Percentiles rank a stretch among this genome's conserved stretches.
Evolutionary conservation across 441 rosid genomes (phyloP).

Genomic region (Pelargonium hybrid): DNA sequence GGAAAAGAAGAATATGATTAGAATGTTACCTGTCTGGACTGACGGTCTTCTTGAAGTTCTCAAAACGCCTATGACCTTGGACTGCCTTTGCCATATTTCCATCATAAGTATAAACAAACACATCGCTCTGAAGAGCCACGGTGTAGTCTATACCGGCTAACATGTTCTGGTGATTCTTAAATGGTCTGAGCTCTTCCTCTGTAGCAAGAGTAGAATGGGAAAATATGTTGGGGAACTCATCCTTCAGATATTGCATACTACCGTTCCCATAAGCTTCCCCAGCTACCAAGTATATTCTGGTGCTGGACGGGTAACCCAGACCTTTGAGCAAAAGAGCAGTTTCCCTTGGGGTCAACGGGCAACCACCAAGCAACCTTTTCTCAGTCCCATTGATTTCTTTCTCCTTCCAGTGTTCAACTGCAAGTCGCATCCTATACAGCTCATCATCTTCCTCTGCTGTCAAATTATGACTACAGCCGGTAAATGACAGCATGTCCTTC

Average conservation of each 20-base stretch:
- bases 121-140: slow-evolving; percentile 80
- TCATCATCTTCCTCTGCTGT: slow-evolving; percentile 72
- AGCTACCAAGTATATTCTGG: slow-evolving; percentile 80
- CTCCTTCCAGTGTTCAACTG: slow-evolving; percentile 85
- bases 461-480: slow-evolving; percentile 83
- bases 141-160: slow-evolving; percentile 83
- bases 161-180: slow-evolving; percentile 83
- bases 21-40: slow-evolving; percentile 65
- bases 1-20: too few species aligned
- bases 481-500: slow-evolving; percentile 94
- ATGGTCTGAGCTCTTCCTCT: slow-evolving; percentile 56
- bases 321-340: slow-evolving; percentile 76
- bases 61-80: slow-evolving; percentile 84
- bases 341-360: slow-evolving; percentile 86
- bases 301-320: slow-evolving; percentile 55
- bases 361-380: slow-evolving; percentile 78
- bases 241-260: slow-evolving; percentile 60
- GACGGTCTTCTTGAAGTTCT: slow-evolving; percentile 74
- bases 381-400: slow-evolving; percentile 88
- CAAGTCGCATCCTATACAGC: slow-evolving; percentile 62
- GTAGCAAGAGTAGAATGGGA: slow-evolving; percentile 75
- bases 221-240: slow-evolving; percentile 60
- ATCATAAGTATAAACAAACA: slow-evolving; percentile 74
- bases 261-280: slow-evolving; percentile 79
- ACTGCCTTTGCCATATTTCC: slow-evolving; percentile 99